Conservation (phyloP, 805 yeast species). For the Metschnikowia orientalis region DNA sequence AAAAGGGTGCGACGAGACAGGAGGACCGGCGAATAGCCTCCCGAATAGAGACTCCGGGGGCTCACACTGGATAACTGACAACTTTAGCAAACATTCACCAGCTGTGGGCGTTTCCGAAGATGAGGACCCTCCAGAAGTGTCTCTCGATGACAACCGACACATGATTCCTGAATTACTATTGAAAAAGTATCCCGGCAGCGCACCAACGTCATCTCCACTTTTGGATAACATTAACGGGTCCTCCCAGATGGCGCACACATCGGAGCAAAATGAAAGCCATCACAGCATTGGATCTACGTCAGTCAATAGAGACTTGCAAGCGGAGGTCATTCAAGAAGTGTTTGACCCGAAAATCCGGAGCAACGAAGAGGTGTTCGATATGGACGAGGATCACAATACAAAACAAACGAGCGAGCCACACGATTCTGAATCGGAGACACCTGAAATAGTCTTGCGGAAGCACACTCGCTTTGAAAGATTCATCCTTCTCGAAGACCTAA, state of each 20-base stretch:
- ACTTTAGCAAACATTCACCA: too few relatives aligned
- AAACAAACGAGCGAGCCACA: conserved; percentile 4
- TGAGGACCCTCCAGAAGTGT: conserved; percentile 65
- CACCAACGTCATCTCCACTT: conserved; percentile 16
- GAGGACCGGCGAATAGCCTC: background rate
- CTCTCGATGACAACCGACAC: conserved; percentile 85
- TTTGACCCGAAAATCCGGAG: conserved; percentile 36
- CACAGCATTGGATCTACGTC: conserved; percentile 30
- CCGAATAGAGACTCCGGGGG: background rate
- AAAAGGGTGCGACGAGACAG: background rate
- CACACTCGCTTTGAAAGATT: conserved; percentile 70
- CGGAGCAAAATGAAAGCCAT: conserved; percentile 11
- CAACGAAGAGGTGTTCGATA: conserved; percentile 38
- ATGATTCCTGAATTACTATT: conserved; percentile 81
- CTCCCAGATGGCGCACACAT: conserved; percentile 6
- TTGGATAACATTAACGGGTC: conserved; percentile 7
- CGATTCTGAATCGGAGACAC: conserved; percentile 14
- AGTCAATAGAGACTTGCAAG: conserved; percentile 37
- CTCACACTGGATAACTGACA: too few relatives aligned
- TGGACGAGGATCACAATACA: conserved; percentile 39
- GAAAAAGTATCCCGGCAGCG: conserved; percentile 49
- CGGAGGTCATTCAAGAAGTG: conserved; percentile 36
- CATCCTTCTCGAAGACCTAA: conserved; percentile 83
- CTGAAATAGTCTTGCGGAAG: conserved; percentile 26
- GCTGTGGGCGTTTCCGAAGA: too few relatives aligned